phyloP scores from a whole-genome alignment of 192 early-diverging fungal species.

The Jimgerdemannia flammicorona region DNA sequence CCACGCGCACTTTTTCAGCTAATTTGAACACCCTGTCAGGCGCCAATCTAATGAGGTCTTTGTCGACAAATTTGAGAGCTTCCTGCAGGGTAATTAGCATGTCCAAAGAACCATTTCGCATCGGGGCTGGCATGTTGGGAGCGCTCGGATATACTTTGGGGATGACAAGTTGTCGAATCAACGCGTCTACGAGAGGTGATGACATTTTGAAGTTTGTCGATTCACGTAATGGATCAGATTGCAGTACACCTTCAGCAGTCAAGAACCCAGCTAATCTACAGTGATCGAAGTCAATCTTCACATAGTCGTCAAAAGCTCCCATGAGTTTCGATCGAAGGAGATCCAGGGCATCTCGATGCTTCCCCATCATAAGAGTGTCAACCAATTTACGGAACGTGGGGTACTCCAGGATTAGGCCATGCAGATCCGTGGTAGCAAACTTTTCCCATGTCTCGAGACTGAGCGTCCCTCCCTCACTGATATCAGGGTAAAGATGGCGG shows the following conservation, averaged over 20 bases:
- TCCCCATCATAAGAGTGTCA: not conserved
- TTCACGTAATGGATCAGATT: not conserved
- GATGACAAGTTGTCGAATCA: conserved; percentile 2
- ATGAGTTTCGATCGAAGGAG: not conserved
- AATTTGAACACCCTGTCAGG: too few species aligned
- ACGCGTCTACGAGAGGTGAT: conserved; percentile 6
- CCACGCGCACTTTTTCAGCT: too few species aligned
- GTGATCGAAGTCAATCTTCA: not conserved
- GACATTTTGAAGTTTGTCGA: conserved; percentile 1
- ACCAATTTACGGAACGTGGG: not conserved
- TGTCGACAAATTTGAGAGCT: not conserved
- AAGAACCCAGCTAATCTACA: not conserved
- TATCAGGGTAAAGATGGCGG: not conserved
- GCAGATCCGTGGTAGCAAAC: conserved; percentile 4
- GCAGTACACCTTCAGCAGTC: conserved; percentile 6
- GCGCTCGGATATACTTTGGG: not conserved
- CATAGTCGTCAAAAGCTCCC: not conserved
- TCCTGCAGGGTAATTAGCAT: not conserved
- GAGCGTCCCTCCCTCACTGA: too few species aligned
- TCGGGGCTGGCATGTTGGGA: not conserved
- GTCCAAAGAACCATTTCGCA: conserved; percentile 1
- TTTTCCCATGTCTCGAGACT: not conserved
- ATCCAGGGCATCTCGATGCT: not conserved
- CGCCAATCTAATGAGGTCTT: too few species aligned
- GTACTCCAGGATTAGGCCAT: conserved; percentile 11